These are phyloP conservation scores for Raphanus raphanistrum DNA, from an alignment of 345 rosid genomes.

Conservation along the genomic window DNA sequence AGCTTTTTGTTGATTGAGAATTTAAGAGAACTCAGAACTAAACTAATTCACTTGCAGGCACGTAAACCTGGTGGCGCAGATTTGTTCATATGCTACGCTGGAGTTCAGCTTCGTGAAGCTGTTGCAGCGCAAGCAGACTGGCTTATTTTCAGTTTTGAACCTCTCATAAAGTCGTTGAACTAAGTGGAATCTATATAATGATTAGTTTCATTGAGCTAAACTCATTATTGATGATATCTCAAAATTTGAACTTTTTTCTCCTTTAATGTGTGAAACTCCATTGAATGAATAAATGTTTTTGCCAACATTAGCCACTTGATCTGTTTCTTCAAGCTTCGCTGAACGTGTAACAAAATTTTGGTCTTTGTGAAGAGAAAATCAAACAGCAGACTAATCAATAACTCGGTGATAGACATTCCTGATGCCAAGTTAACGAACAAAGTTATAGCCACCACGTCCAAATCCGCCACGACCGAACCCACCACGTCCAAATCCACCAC, in stretches of 20 bases:
- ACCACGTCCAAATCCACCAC: slow-evolving; percentile 17
- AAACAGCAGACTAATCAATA: slow-evolving; percentile 11
- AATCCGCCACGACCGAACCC: slow-evolving; percentile 4
- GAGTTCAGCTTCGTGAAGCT: slow-evolving; percentile 78
- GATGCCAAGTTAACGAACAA: slow-evolving; percentile 23
- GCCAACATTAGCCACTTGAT: slow-evolving; percentile 6
- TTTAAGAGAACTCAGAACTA: background rate
- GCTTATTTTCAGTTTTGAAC: slow-evolving; percentile 64
- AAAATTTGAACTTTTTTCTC: background rate
- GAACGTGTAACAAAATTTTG: slow-evolving; percentile 12
- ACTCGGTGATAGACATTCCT: background rate
- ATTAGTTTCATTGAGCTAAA: slow-evolving; percentile 4
- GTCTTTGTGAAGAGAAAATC: slow-evolving; percentile 13
- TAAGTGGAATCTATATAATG: slow-evolving; percentile 15
- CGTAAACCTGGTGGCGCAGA: slow-evolving; percentile 91
- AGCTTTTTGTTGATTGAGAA: background rate
- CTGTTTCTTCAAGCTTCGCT: slow-evolving; percentile 20
- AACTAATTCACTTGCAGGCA: slow-evolving; percentile 48
- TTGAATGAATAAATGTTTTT: slow-evolving; percentile 22
- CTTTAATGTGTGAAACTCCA: slow-evolving; percentile 4
- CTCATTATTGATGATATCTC: slow-evolving; percentile 25
- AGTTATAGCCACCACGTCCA: slow-evolving; percentile 20
- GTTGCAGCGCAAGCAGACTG: slow-evolving; percentile 93
- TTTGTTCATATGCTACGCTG: slow-evolving; percentile 81
- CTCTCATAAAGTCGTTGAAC: slow-evolving; percentile 58